A percentile compares a stretch with the other conserved stretches of the same genome.
These are phyloP conservation scores for Psilocybe cubensis DNA, from an alignment of 768 basidiomycete species.

Conservation along the genomic window DNA sequence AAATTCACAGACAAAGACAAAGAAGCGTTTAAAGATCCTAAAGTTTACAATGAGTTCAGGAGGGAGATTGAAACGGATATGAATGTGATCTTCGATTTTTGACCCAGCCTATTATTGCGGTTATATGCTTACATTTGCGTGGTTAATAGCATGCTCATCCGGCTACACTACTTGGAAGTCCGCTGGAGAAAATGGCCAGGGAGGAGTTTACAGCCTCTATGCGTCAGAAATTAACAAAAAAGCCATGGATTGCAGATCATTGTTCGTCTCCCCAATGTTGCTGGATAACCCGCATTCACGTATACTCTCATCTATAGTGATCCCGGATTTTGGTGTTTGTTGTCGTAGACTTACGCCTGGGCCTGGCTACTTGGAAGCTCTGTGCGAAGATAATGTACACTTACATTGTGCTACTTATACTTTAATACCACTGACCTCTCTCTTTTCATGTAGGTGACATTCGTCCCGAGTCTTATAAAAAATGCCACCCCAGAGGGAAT, in stretches of 20 bases:
- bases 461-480: slow-evolving; percentile 53
- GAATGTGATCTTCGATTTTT: slow-evolving; percentile 40
- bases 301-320: slow-evolving; percentile 36
- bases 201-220: slow-evolving; percentile 47
- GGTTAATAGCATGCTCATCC: slow-evolving; percentile 37
- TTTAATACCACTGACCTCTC: not conserved
- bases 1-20: slow-evolving; percentile 55
- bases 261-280: slow-evolving; percentile 30
- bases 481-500: slow-evolving; percentile 57
- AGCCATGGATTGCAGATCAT: slow-evolving; percentile 63
- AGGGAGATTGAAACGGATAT: slow-evolving; percentile 50
- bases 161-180: slow-evolving; percentile 43
- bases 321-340: slow-evolving; percentile 59
- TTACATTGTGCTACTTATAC: not conserved
- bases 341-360: slow-evolving; percentile 72
- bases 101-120: not conserved
- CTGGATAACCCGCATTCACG: not conserved
- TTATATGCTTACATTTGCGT: not conserved
- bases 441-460: slow-evolving; percentile 45
- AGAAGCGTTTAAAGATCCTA: slow-evolving; percentile 49
- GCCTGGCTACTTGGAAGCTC: slow-evolving; percentile 67
- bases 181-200: slow-evolving; percentile 38
- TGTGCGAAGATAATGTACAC: slow-evolving; percentile 62
- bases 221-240: slow-evolving; percentile 52
- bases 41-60: slow-evolving; percentile 51